A percentile compares a stretch with the other conserved stretches of the same genome.
Conservation (phyloP, 163 green algal genomes). For the Scenedesmus sp. region DNA sequence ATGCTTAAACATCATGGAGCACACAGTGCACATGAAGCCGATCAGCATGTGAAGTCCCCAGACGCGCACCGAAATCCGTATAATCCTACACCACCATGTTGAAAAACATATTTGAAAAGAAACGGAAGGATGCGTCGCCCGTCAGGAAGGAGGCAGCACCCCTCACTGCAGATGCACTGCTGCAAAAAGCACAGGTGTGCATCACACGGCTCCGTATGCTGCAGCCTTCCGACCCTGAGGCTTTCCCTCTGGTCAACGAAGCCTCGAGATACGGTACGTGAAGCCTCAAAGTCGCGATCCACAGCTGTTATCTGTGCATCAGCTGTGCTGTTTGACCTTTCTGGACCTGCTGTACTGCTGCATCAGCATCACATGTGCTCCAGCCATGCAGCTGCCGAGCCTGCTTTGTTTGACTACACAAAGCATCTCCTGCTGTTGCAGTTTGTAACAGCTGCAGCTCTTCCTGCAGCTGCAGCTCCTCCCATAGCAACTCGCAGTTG, state of each 20-base stretch:
- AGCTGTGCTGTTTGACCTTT: neutral
- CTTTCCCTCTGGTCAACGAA: conserved; percentile 49
- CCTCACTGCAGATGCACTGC: conserved; percentile 17
- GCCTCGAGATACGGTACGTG: conserved; percentile 4
- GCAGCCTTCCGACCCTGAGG: conserved; percentile 45
- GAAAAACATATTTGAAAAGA: conserved; percentile 38
- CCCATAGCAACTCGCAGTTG: neutral
- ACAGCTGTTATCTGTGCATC: neutral
- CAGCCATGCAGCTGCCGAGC: neutral
- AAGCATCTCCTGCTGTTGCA: neutral
- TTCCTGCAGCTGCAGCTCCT: neutral
- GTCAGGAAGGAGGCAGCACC: neutral
- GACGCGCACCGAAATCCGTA: neutral
- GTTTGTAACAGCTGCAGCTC: neutral
- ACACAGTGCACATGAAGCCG: neutral
- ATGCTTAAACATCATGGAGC: neutral
- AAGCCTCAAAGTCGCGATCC: neutral
- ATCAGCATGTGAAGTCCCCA: neutral
- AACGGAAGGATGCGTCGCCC: neutral
- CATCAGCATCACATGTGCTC: neutral
- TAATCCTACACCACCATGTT: neutral
- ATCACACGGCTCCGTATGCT: conserved; percentile 20
- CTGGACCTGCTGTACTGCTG: neutral
- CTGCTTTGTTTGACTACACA: neutral
- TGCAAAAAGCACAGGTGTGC: neutral